Conservation (phyloP, 2,329 filamentous ascomycete genomes). For the Pochonia chlamydosporia region DNA sequence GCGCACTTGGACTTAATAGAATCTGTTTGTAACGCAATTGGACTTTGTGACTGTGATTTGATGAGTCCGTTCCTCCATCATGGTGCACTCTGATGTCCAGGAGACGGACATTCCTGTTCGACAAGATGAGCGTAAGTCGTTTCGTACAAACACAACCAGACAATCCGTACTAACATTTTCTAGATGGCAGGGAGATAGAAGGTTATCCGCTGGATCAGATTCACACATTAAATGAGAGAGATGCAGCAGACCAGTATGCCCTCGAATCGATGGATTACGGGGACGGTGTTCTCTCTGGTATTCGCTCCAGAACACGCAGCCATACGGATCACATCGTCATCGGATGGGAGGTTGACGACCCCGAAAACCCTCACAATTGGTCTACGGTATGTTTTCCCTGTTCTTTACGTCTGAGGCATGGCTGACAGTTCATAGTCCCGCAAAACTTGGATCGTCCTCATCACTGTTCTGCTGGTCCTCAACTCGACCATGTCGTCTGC, state of each 20-base stretch:
- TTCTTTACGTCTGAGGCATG: not conserved
- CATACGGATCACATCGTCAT: conserved; percentile 30
- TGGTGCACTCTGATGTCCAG: not conserved
- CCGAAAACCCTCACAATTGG: conserved; percentile 51
- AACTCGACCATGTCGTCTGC: conserved; percentile 64
- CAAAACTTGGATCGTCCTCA: conserved; percentile 49
- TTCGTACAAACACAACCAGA: not conserved
- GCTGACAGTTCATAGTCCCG: conserved; percentile 32
- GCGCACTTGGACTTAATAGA: not conserved
- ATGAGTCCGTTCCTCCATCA: not conserved
- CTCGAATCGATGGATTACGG: conserved; percentile 33
- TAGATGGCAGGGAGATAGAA: conserved; percentile 19
- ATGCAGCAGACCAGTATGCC: conserved; percentile 34
- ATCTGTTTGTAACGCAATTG: not conserved
- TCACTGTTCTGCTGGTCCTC: conserved; percentile 53
- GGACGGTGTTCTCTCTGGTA: conserved; percentile 26
- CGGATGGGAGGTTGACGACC: conserved; percentile 41
- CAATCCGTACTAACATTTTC: not conserved
- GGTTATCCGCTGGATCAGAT: conserved; percentile 18
- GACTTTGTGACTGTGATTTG: not conserved
- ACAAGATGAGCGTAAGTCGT: not conserved
- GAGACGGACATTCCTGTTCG: not conserved
- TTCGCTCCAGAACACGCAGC: conserved; percentile 27
- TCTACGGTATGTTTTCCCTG: conserved; percentile 23
- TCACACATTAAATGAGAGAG: conserved; percentile 27